phyloP scores from a whole-genome alignment of 1,284 basidiomycete genomes.

The Puccinia sorghi region DNA sequence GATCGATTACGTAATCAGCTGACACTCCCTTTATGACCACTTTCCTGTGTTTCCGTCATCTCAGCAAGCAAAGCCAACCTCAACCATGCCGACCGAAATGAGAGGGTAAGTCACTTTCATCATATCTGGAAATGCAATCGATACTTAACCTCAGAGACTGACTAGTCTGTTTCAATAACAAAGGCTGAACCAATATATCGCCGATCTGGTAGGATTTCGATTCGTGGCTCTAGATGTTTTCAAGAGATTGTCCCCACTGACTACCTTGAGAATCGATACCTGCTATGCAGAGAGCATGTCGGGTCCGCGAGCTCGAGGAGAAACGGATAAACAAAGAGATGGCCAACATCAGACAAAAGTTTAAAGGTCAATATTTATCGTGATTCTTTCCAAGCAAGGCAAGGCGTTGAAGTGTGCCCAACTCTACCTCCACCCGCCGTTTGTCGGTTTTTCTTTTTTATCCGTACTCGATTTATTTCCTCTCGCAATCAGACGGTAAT shows the following conservation, averaged over 20 bases:
- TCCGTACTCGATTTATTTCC: background rate
- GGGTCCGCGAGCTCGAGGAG: constrained; percentile 86
- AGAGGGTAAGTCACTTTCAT: constrained; percentile 28
- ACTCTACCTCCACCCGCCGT: background rate
- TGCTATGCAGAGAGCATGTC: constrained; percentile 69
- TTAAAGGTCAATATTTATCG: constrained; percentile 70
- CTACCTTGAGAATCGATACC: background rate
- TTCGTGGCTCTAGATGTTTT: background rate
- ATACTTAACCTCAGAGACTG: background rate
- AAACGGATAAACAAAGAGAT: constrained; percentile 99
- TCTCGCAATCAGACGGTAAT: constrained; percentile 72
- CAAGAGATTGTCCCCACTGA: background rate
- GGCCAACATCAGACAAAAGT: constrained; percentile 98
- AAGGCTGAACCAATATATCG: constrained; percentile 46
- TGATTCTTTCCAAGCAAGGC: constrained; percentile 1
- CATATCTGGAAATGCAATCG: background rate
- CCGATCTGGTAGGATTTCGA: constrained; percentile 33
- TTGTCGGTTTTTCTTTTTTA: constrained; percentile 9
- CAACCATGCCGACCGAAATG: constrained; percentile 47
- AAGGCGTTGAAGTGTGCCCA: background rate
- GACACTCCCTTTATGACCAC: background rate
- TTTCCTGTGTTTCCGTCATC: background rate
- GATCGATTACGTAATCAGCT: constrained; percentile 9
- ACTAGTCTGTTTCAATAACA: background rate
- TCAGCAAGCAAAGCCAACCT: background rate